A percentile compares a stretch with the other conserved stretches of the same genome.
phyloP scores from a whole-genome alignment of 139 green algal genomes.

The Chlamydomonas eustigma region DNA sequence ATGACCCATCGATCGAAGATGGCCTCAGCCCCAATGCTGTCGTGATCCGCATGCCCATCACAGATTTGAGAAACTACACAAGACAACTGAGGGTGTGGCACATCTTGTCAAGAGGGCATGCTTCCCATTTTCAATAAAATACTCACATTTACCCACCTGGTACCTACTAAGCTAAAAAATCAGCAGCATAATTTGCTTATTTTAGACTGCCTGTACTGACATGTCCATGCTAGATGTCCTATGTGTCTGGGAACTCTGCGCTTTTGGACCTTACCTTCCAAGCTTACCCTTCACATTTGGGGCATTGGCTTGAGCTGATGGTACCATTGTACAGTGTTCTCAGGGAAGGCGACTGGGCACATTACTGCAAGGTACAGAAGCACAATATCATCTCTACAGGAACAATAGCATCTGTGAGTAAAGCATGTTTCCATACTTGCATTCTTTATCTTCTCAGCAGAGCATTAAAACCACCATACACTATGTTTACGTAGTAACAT shows the following conservation, averaged over 20 bases:
- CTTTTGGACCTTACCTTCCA: slow-evolving; percentile 70
- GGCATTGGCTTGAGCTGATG: slow-evolving; percentile 74
- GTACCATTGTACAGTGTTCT: slow-evolving; percentile 55
- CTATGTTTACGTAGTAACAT: no score
- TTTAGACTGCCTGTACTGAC: neutral
- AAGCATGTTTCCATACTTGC: no score
- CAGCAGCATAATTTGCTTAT: no score
- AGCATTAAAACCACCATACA: no score
- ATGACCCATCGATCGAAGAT: slow-evolving; percentile 18
- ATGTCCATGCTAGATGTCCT: neutral
- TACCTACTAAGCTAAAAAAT: no score
- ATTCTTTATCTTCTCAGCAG: no score
- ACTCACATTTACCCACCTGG: no score
- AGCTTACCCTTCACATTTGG: slow-evolving; percentile 63
- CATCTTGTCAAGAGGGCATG: no score
- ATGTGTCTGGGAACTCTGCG: slow-evolving; percentile 50
- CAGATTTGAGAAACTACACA: slow-evolving; percentile 16
- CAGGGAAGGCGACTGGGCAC: no score
- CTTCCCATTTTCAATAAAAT: neutral
- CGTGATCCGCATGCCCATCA: slow-evolving; percentile 25
- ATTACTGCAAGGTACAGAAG: no score
- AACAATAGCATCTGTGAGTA: no score
- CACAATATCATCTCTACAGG: no score
- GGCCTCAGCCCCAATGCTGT: slow-evolving; percentile 30
- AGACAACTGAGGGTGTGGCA: slow-evolving; percentile 15